Conservation (phyloP, 2,329 filamentous ascomycete species). For the Fusarium paranaense region DNA sequence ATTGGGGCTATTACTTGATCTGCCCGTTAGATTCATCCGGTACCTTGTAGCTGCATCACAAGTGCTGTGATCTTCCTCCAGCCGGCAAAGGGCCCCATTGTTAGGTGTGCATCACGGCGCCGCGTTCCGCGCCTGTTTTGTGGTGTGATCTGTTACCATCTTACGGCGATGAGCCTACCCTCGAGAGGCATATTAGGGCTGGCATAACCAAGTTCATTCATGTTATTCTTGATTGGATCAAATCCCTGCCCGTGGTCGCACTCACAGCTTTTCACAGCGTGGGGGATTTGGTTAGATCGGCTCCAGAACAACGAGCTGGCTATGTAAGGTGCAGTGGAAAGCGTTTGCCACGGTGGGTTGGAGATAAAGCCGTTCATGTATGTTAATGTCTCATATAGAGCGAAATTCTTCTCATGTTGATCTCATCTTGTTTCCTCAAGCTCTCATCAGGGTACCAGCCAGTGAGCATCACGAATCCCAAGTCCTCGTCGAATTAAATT, state of each 20-base stretch:
- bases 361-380: not conserved
- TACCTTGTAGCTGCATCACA: not conserved
- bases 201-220: not conserved
- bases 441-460: not conserved
- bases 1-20: constrained; percentile 3
- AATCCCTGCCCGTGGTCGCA: not conserved
- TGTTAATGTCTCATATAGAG: not conserved
- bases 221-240: not conserved
- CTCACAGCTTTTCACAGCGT: not conserved
- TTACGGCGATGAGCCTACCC: not conserved
- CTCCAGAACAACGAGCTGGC: not conserved
- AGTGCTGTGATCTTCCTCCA: not conserved
- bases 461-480: not conserved
- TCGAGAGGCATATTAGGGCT: not conserved
- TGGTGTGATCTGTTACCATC: not conserved
- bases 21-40: not conserved
- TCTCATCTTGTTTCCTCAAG: not conserved
- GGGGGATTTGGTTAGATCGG: not conserved
- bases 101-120: not conserved
- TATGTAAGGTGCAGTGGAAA: not conserved
- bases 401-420: not conserved
- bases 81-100: not conserved
- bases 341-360: not conserved
- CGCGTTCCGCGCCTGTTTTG: not conserved
- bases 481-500: not conserved